phyloP scores from a whole-genome alignment of 768 basidiomycete genomes.

The Trametes villosa region DNA sequence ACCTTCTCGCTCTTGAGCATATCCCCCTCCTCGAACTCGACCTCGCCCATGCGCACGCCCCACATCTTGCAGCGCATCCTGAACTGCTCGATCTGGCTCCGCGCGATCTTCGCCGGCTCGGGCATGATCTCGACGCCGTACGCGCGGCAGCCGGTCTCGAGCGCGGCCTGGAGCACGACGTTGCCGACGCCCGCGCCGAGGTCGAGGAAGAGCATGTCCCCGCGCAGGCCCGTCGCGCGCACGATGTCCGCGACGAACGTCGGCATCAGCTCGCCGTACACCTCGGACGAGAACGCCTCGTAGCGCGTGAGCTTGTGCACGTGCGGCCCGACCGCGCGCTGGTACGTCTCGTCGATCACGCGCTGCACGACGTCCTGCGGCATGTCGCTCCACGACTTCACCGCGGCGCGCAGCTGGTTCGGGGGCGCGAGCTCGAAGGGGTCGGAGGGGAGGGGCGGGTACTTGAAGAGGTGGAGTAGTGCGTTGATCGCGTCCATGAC shows the following conservation, averaged over 20 bases:
- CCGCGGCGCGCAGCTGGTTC: constrained; percentile 53
- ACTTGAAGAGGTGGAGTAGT: constrained; percentile 66
- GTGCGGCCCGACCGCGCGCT: constrained; percentile 90
- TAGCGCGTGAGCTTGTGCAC: constrained; percentile 82
- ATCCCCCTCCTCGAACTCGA: constrained; percentile 83
- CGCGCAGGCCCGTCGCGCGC: constrained; percentile 50
- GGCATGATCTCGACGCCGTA: constrained; percentile 76
- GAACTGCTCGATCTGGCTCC: constrained; percentile 75
- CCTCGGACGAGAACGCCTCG: constrained; percentile 80
- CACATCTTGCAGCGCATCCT: constrained; percentile 85
- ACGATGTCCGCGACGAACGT: constrained; percentile 64
- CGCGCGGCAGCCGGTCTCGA: constrained; percentile 54
- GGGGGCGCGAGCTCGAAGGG: constrained; percentile 47
- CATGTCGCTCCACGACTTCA: constrained; percentile 57
- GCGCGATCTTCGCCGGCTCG: constrained; percentile 80
- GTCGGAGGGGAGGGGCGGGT: constrained; percentile 59
- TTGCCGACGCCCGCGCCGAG: constrained; percentile 67
- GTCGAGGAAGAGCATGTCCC: constrained; percentile 56
- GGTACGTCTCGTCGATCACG: constrained; percentile 90
- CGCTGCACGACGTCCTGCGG: constrained; percentile 71
- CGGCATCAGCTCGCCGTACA: constrained; percentile 90
- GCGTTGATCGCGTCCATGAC: constrained; percentile 66
- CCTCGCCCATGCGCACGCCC: constrained; percentile 77
- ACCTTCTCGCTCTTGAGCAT: constrained; percentile 76
- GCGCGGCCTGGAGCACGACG: constrained; percentile 56